Base-by-base conservation (phyloP, 768 basidiomycete genomes). In the Mycena filopes region DNA sequence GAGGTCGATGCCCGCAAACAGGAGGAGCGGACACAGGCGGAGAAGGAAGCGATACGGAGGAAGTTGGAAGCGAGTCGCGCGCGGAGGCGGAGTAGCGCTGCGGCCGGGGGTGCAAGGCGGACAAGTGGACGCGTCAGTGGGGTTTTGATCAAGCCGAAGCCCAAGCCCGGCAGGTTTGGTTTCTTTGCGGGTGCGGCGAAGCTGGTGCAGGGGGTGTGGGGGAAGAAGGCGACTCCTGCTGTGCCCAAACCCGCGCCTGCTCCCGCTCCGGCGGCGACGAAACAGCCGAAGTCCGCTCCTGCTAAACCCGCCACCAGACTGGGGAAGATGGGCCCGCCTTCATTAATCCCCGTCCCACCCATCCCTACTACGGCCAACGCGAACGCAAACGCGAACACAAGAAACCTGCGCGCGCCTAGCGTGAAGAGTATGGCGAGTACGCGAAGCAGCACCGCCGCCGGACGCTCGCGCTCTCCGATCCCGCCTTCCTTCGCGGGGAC, bases 181-280 rank as follows among this genome's bases (percentile, higher is more conserved):
- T 92, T 94, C 79, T 75, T 94, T 8, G 83, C 88, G 23, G 88
- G 84, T 20, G 88, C 92, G 10, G 93, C 92, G 74, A 85, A 86
- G 0, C 78, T 93, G 4, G 91, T 93, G 5, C 81, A 84, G 70
- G 91, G 84, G 67, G 90, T 94, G 1, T 93, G 91, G 91, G 88
- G 80, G 10, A 84, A 82, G 70, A 43, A 75, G 12, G 60, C 77
- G 12, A 64, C 73, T 13, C 45, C 77, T 11, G 66, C 73, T 11
- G 66, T 72, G 23, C 63, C 77, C 29, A 71, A 66, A 40, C 74
- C 74, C 60, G 73, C 73, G 26, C 75, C 78, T 64, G 50, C 75
- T 64, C 47, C 75, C 55, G 60, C 73, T 8, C 33, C 59, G 16
- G 59, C 67, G 7, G 47, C 63, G 7, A 50, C 63, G 26, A 68